Conservation (phyloP, 345 rosid species). For the Camelina neglecta region DNA sequence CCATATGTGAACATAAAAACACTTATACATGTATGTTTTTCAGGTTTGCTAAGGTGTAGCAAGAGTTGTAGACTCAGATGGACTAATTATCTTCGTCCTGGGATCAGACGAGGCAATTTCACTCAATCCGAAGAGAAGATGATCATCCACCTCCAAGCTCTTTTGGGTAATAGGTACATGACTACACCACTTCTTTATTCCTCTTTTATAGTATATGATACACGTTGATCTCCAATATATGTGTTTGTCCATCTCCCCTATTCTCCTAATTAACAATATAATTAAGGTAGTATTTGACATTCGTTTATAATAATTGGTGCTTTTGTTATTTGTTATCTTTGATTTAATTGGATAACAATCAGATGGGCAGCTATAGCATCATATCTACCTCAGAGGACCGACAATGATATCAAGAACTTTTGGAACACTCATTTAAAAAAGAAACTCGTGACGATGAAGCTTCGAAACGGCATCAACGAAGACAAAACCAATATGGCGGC, state of each 20-base stretch:
- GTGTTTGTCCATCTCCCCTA: neutral
- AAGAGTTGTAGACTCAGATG: conserved; percentile 98
- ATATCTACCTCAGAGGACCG: conserved; percentile 95
- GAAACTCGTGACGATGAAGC: conserved; percentile 56
- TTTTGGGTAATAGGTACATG: conserved; percentile 83
- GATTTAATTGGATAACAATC: conserved; percentile 4
- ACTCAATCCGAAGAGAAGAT: conserved; percentile 86
- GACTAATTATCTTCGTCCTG: conserved; percentile 97
- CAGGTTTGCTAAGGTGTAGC: conserved; percentile 96
- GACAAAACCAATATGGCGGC: conserved; percentile 14
- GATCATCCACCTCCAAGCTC: conserved; percentile 98
- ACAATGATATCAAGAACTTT: conserved; percentile 89
- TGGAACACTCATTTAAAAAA: conserved; percentile 95
- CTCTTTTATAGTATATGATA: neutral
- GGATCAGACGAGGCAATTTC: conserved; percentile 91
- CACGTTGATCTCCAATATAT: neutral
- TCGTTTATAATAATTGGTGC: too few relatives aligned
- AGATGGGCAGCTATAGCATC: conserved; percentile 99
- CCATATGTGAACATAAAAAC: neutral
- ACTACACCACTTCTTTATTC: neutral
- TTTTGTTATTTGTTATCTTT: neutral
- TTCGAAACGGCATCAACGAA: conserved; percentile 29
- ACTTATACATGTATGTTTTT: conserved; percentile 17
- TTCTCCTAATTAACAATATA: neutral
- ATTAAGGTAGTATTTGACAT: neutral